Conservation (phyloP, 2,329 filamentous ascomycete genomes). For the Pochonia chlamydosporia region DNA sequence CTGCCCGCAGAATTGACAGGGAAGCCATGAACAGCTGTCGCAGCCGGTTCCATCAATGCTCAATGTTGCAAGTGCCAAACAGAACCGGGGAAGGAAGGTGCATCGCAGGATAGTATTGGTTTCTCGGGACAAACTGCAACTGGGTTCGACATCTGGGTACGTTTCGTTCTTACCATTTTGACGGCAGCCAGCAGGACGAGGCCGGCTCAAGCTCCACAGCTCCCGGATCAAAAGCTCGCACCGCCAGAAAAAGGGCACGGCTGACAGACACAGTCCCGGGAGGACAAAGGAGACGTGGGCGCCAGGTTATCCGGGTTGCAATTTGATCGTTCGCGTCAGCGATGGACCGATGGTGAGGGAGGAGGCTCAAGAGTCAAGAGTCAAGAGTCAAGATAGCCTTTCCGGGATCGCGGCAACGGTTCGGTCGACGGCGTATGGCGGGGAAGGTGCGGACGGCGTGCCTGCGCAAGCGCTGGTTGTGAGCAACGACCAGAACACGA, state of each 20-base stretch:
- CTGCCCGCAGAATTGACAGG: neutral
- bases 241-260: slow-evolving; percentile 1
- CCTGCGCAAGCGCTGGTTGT: slow-evolving; percentile 4
- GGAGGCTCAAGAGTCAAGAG: no score
- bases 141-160: neutral
- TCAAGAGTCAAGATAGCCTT: slow-evolving; percentile 5
- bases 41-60: neutral
- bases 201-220: slow-evolving; percentile 6
- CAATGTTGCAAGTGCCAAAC: neutral
- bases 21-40: neutral
- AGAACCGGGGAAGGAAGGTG: neutral
- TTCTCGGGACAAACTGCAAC: neutral
- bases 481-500: slow-evolving; percentile 1
- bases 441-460: slow-evolving; percentile 5
- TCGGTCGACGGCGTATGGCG: slow-evolving; percentile 4
- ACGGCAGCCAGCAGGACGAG: slow-evolving; percentile 5
- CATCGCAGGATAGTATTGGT: neutral
- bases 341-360: no score
- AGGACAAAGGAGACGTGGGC: neutral
- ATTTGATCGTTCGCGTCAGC: neutral
- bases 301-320: neutral
- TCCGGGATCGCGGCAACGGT: slow-evolving; percentile 3
- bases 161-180: slow-evolving; percentile 10
- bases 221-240: slow-evolving; percentile 5
- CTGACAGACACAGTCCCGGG: slow-evolving; percentile 2